A percentile compares a stretch with the other conserved stretches of the same genome.
Conservation (phyloP, 495 filamentous ascomycete species). For the Clohesyomyces aquaticus region DNA sequence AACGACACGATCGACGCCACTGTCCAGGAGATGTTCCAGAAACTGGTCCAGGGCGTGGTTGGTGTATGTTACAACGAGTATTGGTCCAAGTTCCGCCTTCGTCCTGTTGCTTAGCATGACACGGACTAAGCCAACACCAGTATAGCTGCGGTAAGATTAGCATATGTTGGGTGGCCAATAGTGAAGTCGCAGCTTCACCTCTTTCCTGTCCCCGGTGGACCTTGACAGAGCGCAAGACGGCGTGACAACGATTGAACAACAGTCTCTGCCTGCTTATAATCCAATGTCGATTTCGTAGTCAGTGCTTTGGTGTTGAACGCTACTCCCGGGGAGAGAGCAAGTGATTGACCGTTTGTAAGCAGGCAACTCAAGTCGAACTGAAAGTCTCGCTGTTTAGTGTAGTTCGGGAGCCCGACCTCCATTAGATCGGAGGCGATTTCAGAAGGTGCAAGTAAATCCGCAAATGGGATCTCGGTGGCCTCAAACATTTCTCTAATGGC, state of each 20-base stretch:
- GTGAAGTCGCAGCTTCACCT: constrained; percentile 33
- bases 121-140: constrained; percentile 60
- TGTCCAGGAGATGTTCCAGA: constrained; percentile 63
- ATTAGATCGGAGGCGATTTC: constrained; percentile 6
- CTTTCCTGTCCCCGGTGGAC: constrained; percentile 83
- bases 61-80: constrained; percentile 27
- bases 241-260: constrained; percentile 60
- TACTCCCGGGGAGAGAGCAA: constrained; percentile 3
- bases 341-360: not conserved
- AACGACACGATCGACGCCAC: constrained; percentile 63
- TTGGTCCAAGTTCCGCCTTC: constrained; percentile 46
- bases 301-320: constrained; percentile 16
- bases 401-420: constrained; percentile 56
- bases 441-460: constrained; percentile 59
- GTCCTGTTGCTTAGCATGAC: constrained; percentile 63
- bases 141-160: constrained; percentile 45
- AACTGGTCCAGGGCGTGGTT: constrained; percentile 79
- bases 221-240: constrained; percentile 70
- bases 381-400: constrained; percentile 52
- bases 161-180: not conserved
- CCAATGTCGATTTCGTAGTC: constrained; percentile 49
- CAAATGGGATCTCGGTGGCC: constrained; percentile 60
- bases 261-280: constrained; percentile 61
- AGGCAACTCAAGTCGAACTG: constrained; percentile 26
- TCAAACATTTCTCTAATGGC: constrained; percentile 64